Evolutionary conservation across 2,329 filamentous ascomycete species (phyloP).

Genomic region (Harringtonia lauricola): DNA sequence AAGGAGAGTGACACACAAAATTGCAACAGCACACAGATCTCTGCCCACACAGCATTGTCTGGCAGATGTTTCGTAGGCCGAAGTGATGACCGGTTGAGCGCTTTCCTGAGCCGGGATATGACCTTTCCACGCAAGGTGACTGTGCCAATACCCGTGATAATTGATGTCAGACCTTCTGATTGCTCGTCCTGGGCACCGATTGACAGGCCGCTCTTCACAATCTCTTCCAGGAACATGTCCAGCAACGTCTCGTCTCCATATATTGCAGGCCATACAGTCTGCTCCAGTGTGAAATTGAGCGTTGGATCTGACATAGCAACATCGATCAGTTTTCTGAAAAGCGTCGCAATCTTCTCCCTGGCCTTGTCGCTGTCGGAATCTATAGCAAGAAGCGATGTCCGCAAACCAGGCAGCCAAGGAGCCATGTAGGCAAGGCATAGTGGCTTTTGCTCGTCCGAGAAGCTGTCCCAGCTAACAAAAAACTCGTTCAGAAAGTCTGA

Average conservation of each 20-base stretch:
- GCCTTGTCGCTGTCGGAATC: slow-evolving; percentile 56
- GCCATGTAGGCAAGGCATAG: slow-evolving; percentile 59
- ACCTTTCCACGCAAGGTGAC: slow-evolving; percentile 55
- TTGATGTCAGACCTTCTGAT: slow-evolving; percentile 49
- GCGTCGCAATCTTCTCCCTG: slow-evolving; percentile 49
- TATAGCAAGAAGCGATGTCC: slow-evolving; percentile 45
- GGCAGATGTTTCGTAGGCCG: slow-evolving; percentile 54
- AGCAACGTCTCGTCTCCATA: slow-evolving; percentile 53
- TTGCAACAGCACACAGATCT: slow-evolving; percentile 55
- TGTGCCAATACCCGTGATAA: slow-evolving; percentile 52
- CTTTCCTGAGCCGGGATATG: slow-evolving; percentile 54
- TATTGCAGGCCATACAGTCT: slow-evolving; percentile 54
- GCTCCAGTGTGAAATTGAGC: slow-evolving; percentile 49
- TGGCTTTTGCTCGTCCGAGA: slow-evolving; percentile 55
- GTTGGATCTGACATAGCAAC: slow-evolving; percentile 50
- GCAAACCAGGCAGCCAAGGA: slow-evolving; percentile 53
- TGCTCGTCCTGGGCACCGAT: slow-evolving; percentile 48
- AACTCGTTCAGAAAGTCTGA: slow-evolving; percentile 63
- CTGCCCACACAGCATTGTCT: slow-evolving; percentile 59
- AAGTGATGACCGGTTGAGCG: slow-evolving; percentile 54
- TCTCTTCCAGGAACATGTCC: slow-evolving; percentile 57
- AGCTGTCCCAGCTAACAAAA: slow-evolving; percentile 61
- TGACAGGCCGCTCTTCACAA: slow-evolving; percentile 50
- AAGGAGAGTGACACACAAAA: slow-evolving; percentile 59
- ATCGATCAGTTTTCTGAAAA: slow-evolving; percentile 58